phyloP scores from a whole-genome alignment of 352 stramenopile genomes.

The Globisporangium okanoganense region DNA sequence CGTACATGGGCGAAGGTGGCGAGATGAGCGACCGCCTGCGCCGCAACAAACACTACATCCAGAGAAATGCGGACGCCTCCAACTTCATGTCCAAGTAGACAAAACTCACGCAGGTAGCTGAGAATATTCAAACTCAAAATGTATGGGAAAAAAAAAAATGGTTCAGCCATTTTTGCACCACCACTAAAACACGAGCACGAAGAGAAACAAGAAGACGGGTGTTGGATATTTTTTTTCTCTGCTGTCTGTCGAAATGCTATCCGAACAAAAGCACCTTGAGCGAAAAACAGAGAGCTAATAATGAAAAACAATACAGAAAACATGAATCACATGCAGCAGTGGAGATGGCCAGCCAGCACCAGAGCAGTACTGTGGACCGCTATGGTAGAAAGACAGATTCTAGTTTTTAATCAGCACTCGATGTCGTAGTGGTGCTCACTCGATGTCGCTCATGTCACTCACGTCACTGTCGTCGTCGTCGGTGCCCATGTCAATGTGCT shows the following conservation, averaged over 20 bases:
- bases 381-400: conserved; percentile 4
- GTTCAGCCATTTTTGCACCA: no score
- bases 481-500: conserved; percentile 70
- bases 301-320: background rate
- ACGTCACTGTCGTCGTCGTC: conserved; percentile 76
- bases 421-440: conserved; percentile 8
- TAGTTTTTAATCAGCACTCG: background rate
- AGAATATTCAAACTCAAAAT: no score
- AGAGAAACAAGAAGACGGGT: background rate
- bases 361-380: background rate
- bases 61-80: conserved; percentile 64
- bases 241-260: background rate
- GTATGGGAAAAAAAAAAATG: no score
- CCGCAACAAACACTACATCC: conserved; percentile 85
- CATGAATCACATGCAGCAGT: conserved; percentile 5
- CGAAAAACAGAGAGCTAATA: background rate
- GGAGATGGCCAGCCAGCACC: background rate
- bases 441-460: conserved; percentile 83
- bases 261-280: background rate
- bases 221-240: background rate
- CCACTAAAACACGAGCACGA: background rate
- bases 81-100: conserved; percentile 79
- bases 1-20: conserved; percentile 59
- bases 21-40: conserved; percentile 74
- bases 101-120: no score